Percentiles rank a stretch among this genome's conserved stretches.
Evolutionary conservation across 768 basidiomycete genomes (phyloP).

Genomic region (Amanita subjunquillea): DNA sequence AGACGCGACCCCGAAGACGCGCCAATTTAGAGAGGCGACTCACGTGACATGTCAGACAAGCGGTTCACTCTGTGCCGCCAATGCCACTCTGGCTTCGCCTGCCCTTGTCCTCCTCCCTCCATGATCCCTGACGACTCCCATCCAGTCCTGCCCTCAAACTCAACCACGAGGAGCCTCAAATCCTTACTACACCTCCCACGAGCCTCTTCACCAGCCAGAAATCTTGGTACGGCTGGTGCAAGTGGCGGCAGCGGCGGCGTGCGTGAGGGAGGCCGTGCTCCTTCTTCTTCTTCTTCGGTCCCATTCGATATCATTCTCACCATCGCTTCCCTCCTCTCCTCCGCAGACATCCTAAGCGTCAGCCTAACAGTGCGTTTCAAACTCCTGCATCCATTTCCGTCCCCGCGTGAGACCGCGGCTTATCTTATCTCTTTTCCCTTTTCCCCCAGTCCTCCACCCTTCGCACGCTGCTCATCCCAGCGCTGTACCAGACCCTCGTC

Average conservation of each 20-base stretch:
- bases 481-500: slow-evolving; percentile 33
- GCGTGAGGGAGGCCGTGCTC: background rate
- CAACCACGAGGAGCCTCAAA: slow-evolving; percentile 18
- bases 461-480: slow-evolving; percentile 23
- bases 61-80: too few relatives aligned
- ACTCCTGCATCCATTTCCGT: background rate
- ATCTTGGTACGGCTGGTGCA: background rate
- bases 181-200: slow-evolving; percentile 23
- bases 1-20: too few relatives aligned
- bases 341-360: slow-evolving; percentile 30
- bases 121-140: too few relatives aligned
- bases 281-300: slow-evolving; percentile 7
- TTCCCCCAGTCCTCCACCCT: slow-evolving; percentile 20
- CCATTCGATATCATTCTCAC: slow-evolving; percentile 30
- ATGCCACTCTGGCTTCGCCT: too few relatives aligned
- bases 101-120: too few relatives aligned
- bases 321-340: slow-evolving; percentile 23
- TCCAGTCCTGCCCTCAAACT: too few relatives aligned
- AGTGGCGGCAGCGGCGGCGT: background rate
- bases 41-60: too few relatives aligned
- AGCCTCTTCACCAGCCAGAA: slow-evolving; percentile 11
- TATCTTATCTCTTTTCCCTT: slow-evolving; percentile 1
- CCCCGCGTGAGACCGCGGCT: background rate
- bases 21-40: too few relatives aligned
- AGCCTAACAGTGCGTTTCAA: slow-evolving; percentile 26